Conservation (phyloP, 306 rosid species). For the Comarum palustre region DNA sequence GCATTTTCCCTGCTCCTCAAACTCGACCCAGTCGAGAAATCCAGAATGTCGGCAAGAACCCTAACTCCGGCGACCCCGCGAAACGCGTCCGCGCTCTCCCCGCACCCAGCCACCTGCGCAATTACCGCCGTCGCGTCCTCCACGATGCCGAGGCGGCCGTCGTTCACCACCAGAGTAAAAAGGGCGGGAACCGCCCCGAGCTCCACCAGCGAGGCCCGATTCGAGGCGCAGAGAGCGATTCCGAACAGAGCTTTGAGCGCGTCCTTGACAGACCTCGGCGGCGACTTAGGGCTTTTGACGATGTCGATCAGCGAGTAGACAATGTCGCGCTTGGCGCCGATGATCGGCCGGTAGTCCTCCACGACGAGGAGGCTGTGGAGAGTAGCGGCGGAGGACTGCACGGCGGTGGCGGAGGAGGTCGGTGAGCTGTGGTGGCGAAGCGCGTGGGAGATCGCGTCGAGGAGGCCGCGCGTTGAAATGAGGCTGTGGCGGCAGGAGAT, state of each 20-base stretch:
- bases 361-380: conserved; percentile 74
- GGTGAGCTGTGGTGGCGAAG: conserved; percentile 51
- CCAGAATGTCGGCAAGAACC: conserved; percentile 61
- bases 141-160: conserved; percentile 58
- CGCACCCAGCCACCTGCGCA: conserved; percentile 91
- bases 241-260: conserved; percentile 81
- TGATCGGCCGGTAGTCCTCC: conserved; percentile 62
- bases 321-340: conserved; percentile 83
- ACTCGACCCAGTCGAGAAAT: conserved; percentile 52
- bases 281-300: conserved; percentile 44
- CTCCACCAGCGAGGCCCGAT: conserved; percentile 50
- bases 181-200: conserved; percentile 64
- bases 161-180: conserved; percentile 49
- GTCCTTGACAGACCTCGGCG: conserved; percentile 70
- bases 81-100: conserved; percentile 71
- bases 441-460: conserved; percentile 73
- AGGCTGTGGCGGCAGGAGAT: conserved; percentile 56
- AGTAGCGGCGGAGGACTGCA: conserved; percentile 79
- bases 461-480: conserved; percentile 78
- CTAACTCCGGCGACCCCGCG: conserved; percentile 46
- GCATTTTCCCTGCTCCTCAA: conserved; percentile 77
- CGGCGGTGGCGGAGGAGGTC: conserved; percentile 60
- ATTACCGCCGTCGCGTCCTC: conserved; percentile 92
- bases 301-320: conserved; percentile 64
- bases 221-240: conserved; percentile 59